A percentile compares a stretch with the other conserved stretches of the same genome.
Conservation (phyloP, 2,329 filamentous ascomycete genomes). For the Rutstroemia sp. region DNA sequence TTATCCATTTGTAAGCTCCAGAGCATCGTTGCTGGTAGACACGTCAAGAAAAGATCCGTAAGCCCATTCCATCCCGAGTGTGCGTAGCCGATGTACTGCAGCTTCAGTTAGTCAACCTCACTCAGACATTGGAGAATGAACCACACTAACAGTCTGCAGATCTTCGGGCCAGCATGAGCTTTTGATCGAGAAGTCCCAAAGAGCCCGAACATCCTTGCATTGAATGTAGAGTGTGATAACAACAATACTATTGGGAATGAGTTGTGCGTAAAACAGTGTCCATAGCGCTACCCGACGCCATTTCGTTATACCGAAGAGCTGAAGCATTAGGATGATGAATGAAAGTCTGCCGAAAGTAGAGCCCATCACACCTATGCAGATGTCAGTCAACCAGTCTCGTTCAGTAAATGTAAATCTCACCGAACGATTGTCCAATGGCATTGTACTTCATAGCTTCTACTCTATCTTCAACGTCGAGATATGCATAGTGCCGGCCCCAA, state of each 20-base stretch:
- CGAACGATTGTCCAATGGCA: conserved; percentile 13
- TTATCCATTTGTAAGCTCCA: conserved; percentile 14
- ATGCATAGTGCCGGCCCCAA: conserved; percentile 15
- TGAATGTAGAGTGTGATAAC: conserved; percentile 13
- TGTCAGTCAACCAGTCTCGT: neutral
- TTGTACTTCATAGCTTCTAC: conserved; percentile 12
- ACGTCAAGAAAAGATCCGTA: conserved; percentile 14
- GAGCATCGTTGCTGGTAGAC: conserved; percentile 12
- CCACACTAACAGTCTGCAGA: conserved; percentile 9
- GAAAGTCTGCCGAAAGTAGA: conserved; percentile 14
- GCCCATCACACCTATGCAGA: conserved; percentile 14
- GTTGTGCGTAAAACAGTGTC: conserved; percentile 8
- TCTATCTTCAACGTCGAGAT: conserved; percentile 7
- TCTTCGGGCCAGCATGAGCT: conserved; percentile 9
- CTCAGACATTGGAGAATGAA: neutral
- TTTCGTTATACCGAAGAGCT: conserved; percentile 13
- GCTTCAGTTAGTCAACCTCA: neutral
- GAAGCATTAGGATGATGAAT: conserved; percentile 13
- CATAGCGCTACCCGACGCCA: conserved; percentile 6
- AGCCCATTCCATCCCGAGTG: conserved; percentile 7
- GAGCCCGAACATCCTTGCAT: conserved; percentile 9
- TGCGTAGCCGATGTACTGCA: conserved; percentile 5
- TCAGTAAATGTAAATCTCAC: neutral
- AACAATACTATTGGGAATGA: conserved; percentile 10
- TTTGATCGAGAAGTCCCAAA: conserved; percentile 12